Evolutionary conservation across 495 filamentous ascomycete species (phyloP).

Genomic region (Penicillium verhagenii): DNA sequence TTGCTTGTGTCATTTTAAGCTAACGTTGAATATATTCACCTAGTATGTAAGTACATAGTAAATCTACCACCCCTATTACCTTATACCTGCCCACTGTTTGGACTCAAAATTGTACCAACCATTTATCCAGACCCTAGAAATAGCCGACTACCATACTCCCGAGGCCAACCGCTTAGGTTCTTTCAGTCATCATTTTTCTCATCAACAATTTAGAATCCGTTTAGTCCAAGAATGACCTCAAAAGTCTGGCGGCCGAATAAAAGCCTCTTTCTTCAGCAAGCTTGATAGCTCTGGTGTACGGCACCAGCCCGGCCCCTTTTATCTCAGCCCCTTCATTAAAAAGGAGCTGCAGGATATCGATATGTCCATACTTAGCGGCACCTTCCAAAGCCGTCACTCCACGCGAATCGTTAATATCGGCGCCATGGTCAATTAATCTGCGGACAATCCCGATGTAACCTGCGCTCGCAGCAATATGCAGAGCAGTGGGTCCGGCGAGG

Average conservation of each 20-base stretch:
- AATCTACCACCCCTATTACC: too few relatives aligned
- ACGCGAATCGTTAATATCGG: neutral
- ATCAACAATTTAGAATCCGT: too few relatives aligned
- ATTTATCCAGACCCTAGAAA: too few relatives aligned
- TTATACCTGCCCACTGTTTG: too few relatives aligned
- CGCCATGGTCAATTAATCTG: neutral
- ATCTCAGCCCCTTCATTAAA: neutral
- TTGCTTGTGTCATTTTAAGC: too few relatives aligned
- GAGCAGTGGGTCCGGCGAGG: conserved; percentile 12
- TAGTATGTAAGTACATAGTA: too few relatives aligned
- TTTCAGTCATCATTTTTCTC: too few relatives aligned
- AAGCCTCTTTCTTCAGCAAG: neutral
- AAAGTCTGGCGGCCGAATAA: conserved; percentile 1
- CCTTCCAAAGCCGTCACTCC: conserved; percentile 3
- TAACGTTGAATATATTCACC: too few relatives aligned
- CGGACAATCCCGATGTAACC: conserved; percentile 19
- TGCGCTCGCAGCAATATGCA: conserved; percentile 20
- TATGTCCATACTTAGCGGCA: conserved; percentile 2
- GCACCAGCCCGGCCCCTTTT: neutral
- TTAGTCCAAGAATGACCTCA: conserved; percentile 1
- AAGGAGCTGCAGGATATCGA: conserved; percentile 2
- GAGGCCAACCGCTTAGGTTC: too few relatives aligned
- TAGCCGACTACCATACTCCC: too few relatives aligned
- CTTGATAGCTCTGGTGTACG: neutral
- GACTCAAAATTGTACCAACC: too few relatives aligned